Evolutionary conservation across 2,329 filamentous ascomycete genomes (phyloP), one percentile per base, ranked within the genome.

Genomic region (Colletotrichum chrysophilum): DNA sequence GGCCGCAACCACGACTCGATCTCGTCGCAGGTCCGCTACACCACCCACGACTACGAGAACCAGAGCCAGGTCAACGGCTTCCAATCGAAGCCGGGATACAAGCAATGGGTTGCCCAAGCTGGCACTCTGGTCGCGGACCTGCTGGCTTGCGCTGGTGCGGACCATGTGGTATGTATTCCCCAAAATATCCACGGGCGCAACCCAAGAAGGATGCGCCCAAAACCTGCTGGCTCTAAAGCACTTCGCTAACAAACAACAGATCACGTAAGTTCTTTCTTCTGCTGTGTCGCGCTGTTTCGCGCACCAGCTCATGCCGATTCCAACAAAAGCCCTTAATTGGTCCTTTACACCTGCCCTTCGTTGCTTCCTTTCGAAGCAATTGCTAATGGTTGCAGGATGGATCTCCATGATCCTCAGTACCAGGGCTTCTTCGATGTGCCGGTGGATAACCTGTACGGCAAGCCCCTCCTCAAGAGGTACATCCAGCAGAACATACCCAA

Each of bases 341-440:
- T 61, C 4, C 24, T 48, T 56, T 13, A 16, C 38, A 36, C 38
- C 56, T 74, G 56, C 65, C 43, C 14, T 32, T 52, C 18, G 68
- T 66, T 76, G 74, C 74, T 76, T 75, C 71, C 30, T 26, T 30
- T 16, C 32, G 65, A 70, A 70, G 74, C 74, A 76, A 62, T 55
- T 38, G 64, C 82, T 83, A 79, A 83, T 79, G 24, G 60, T 36
- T 67, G 64, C 76, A 78, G 76, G 75, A 97, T 99, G 94, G 97
- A 99, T 83, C 90, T 99, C 68, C 95, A 97, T 83, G 96, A 98
- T 84, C 94, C 95, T 56, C 96, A 99, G 85, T 98, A 98, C 82
- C 97, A 99, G 86, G 97, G 97, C 70, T 99, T 98, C 89, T 98
- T 99, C 83, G 96, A 99, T 82, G 98, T 98, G 74, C 97, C 97